These are phyloP conservation scores for Acarospora socialis DNA, from an alignment of 2,329 filamentous ascomycete species.

Conservation along the genomic window DNA sequence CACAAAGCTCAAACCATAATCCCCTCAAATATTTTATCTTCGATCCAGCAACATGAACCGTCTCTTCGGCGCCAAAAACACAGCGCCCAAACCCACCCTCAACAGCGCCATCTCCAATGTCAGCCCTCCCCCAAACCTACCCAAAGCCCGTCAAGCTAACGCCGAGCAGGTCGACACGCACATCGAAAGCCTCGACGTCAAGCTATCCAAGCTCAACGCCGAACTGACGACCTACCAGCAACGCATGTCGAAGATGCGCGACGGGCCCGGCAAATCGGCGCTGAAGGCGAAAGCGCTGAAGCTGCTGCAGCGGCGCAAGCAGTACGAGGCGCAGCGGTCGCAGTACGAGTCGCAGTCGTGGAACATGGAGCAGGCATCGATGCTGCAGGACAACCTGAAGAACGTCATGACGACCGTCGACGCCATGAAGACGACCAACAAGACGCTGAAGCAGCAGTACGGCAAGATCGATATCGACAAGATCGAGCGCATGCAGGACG, in stretches of 20 bases:
- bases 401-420: slow-evolving; percentile 98
- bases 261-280: slow-evolving; percentile 83
- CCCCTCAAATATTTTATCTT: too few species aligned
- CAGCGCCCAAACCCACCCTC: slow-evolving; percentile 79
- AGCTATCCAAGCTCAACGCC: slow-evolving; percentile 80
- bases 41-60: slow-evolving; percentile 62
- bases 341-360: slow-evolving; percentile 88
- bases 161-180: slow-evolving; percentile 54
- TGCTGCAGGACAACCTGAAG: slow-evolving; percentile 97
- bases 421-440: slow-evolving; percentile 93
- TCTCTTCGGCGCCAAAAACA: slow-evolving; percentile 78
- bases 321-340: slow-evolving; percentile 87
- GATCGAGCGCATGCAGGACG: slow-evolving; percentile 94
- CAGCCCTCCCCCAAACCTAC: slow-evolving; percentile 15
- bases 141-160: slow-evolving; percentile 11
- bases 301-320: slow-evolving; percentile 80
- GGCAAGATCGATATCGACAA: slow-evolving; percentile 95
- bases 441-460: slow-evolving; percentile 83
- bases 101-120: slow-evolving; percentile 71
- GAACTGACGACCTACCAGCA: slow-evolving; percentile 80
- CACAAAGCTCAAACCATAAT: too few species aligned
- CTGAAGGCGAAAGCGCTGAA: slow-evolving; percentile 92
- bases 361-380: slow-evolving; percentile 98
- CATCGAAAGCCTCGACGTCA: slow-evolving; percentile 80
- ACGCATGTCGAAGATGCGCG: slow-evolving; percentile 82